Evolutionary conservation across 768 basidiomycete genomes (phyloP), one percentile per base, ranked within the genome.

Genomic region (Lanmaoa pseudosensibilis): DNA sequence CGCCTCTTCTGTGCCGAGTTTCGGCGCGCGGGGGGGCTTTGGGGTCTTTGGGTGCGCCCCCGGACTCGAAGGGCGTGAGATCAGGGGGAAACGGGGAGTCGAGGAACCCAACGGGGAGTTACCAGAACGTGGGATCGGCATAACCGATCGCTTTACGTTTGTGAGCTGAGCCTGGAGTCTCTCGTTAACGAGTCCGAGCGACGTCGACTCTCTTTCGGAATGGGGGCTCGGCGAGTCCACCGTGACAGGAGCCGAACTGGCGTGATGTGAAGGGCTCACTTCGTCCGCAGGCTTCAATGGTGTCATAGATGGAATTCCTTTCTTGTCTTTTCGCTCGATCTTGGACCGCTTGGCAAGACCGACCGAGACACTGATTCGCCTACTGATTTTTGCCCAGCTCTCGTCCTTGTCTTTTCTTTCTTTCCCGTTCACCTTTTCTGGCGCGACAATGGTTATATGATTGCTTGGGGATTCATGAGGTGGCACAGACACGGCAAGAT

Each of bases 351-450:
- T 70, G 48, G 65, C 56, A 46, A 84, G 69, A 27, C 81, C 78
- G 52, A 88, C 80, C 5, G 79, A 77, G 58, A 84, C 71, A 62
- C 84, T 87, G 52, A 90, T 79, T 56, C 87, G 75, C 62, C 84
- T 75, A 13, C 87, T 80, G 39, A 90, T 61, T 66, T 83, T 86
- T n/a, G 79, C 74, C 87, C 87, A 90, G 30, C 74, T 71, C 25
- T 76, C 74, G 40, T 76, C 77, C 63, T 73, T 80, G 45, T 71
- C 72, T 27, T 66, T 76, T 18, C 56, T 70, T 53, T 77, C 74
- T 40, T 74, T 74, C 34, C 70, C 73, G 38, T 70, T 75, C 2
- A 55, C 52, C 53, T 75, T 75, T 23, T 66, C 66, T 0, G 67
- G 63, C 4, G 75, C 74, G 15, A 64, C 57, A 50, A 77, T 73